Evolutionary conservation across 116 monocot species (phyloP), one percentile per base, ranked within the genome.

Genomic region (Phalaenopsis hybrid): DNA sequence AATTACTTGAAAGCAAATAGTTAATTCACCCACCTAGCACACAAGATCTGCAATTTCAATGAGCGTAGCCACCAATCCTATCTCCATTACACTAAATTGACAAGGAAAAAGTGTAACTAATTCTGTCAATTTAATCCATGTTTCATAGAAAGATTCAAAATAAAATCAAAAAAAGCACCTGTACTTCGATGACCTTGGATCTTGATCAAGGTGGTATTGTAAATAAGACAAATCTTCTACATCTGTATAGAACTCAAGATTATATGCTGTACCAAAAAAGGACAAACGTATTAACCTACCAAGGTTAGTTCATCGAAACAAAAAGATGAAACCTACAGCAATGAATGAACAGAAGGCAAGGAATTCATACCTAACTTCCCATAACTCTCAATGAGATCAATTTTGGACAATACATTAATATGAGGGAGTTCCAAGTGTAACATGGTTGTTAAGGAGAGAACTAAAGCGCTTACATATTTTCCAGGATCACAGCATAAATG

Each of bases 401-500:
- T 98, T 85, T 98, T 98, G n/a, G 95, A 98, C 20, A 98, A 79
- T 25, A 98, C 95, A 84, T 98, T 98, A 80, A 98, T 92, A 84
- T 98, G 98, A 69, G 98, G 98, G 16, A 98, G 89, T 76, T 98
- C 98, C 81, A 98, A 72, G 88, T 98, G 98, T 80, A 98, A 48
- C 98, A 93, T 98, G 58, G 98, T 95, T 76, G 92, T 85, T 41
- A 98, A 81, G 5, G 95, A 93, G 44, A 98, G 98, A 51, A 95
- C 85, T 77, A 93, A 90, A 75, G 98, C 95, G 86, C 95, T 94
- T 68, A 98, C 87, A 74, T 98, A 98, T 81, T 98, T 98, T 79
- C 97, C 97, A 85, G 97, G 94, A 85, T 98, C 97, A 85, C 89
- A 90, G 84, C 97, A 98, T 67, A 99, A 84, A 90, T 99, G 99